Conservation (phyloP, 768 basidiomycete species). For the Mycena indigotica region DNA sequence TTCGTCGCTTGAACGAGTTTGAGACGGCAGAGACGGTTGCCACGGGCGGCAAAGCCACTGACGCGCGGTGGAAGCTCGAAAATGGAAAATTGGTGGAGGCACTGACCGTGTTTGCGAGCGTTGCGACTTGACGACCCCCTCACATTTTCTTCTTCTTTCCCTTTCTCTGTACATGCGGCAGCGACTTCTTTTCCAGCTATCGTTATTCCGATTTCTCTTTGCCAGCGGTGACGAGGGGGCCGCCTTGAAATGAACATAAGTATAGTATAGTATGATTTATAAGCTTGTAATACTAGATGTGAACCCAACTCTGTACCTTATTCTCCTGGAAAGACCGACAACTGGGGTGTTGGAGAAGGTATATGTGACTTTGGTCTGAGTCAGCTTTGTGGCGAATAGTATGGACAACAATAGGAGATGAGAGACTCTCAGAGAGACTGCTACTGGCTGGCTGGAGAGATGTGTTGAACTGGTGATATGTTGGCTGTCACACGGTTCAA, state of each 20-base stretch:
- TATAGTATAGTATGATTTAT: neutral
- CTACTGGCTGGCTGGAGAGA: no score
- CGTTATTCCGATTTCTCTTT: slow-evolving; percentile 25
- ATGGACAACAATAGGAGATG: no score
- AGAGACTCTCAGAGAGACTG: no score
- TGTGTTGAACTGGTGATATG: no score
- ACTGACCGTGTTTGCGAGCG: slow-evolving; percentile 26
- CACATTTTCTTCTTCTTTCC: neutral
- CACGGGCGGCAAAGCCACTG: slow-evolving; percentile 73
- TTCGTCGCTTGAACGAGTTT: slow-evolving; percentile 75
- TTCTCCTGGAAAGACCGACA: no score
- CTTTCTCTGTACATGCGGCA: neutral
- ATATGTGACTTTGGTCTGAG: no score
- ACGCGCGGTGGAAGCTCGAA: slow-evolving; percentile 70
- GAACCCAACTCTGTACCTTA: no score
- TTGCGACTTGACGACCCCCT: slow-evolving; percentile 5
- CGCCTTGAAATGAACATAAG: neutral
- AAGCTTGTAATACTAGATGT: slow-evolving; percentile 5
- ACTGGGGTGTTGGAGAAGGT: no score
- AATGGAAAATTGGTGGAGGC: slow-evolving; percentile 33
- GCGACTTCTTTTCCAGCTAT: slow-evolving; percentile 15
- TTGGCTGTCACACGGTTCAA: no score
- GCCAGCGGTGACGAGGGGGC: neutral
- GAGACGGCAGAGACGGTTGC: slow-evolving; percentile 72
- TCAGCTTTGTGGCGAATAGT: no score